Base-by-base conservation (phyloP, 106 monocot species). In the Gastrodia elata region DNA sequence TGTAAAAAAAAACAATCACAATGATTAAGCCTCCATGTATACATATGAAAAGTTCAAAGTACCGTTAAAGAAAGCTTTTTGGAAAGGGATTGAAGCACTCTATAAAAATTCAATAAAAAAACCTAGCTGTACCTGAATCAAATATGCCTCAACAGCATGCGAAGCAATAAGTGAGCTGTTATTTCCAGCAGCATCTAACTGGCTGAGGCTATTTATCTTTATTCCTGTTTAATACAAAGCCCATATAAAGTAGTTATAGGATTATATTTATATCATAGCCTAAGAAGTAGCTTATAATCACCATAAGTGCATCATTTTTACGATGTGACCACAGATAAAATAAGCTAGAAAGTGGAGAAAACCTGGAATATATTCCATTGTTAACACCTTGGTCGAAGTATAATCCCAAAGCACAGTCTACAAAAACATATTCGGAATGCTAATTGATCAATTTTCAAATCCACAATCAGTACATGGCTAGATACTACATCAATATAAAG, bases 311-410 rank as follows among this genome's bases (percentile, higher is more conserved):
- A 73, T 35, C 35, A 44, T 76, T 44, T n/a, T 32, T 9, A 32
- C 43, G 24, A 37, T 34, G 32, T 52, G 16, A 2, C n/a, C 11
- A 9, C 16, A 76, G 22, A 25, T 14, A 36, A 57, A 48, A 36
- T 5, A 56, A 36, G 37, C 7, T 20, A 38, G 32, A 28, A 70
- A 16, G 20, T 6, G 5, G 14, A 14, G 32, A 25, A 2, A 73
- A 98, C 98, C 98, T 74, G 98, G 98, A 77, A 78, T 84, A 85
- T 98, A 98, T 76, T 98, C 98, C 78, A 93, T 68, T 24, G 98
- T 98, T 74, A 98, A 82, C 61, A 98, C 88, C 70, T 87, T 98
- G 34, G 39, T 77, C 38, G 93, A 86, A 69, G 91, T 93, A 77
- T 93, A 93, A 73, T 98, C 98, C 98, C 98, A 98, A 78, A 73